A percentile compares a stretch with the other conserved stretches of the same genome.
Evolutionary conservation across 2,329 filamentous ascomycete species (phyloP).

Genomic region (Cercospora beticola): DNA sequence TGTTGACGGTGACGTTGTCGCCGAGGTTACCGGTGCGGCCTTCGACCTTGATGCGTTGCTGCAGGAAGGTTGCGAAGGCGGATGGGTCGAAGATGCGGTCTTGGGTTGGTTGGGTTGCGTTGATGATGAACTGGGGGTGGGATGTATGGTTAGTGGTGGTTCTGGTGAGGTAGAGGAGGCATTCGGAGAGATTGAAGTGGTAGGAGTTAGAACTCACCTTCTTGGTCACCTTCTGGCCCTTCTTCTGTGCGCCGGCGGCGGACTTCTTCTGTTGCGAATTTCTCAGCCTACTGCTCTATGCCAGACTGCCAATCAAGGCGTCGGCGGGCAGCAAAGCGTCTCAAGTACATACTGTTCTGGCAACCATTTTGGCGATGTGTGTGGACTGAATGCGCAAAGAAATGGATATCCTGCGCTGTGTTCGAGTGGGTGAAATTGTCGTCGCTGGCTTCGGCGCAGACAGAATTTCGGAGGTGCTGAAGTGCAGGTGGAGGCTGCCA

Average conservation of each 20-base stretch:
- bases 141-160: not conserved
- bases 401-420: slow-evolving; percentile 79
- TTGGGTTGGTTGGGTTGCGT: slow-evolving; percentile 94
- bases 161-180: not conserved
- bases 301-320: slow-evolving; percentile 38
- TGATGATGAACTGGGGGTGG: slow-evolving; percentile 84
- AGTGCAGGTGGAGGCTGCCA: slow-evolving; percentile 2
- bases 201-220: slow-evolving; percentile 54
- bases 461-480: slow-evolving; percentile 5
- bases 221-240: slow-evolving; percentile 74
- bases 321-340: slow-evolving; percentile 90
- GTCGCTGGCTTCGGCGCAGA: not conserved
- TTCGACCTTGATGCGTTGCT: slow-evolving; percentile 99
- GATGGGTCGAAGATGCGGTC: slow-evolving; percentile 99
- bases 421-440: not conserved
- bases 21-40: slow-evolving; percentile 98
- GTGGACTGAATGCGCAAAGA: slow-evolving; percentile 67
- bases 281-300: slow-evolving; percentile 82
- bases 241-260: slow-evolving; percentile 44
- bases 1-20: slow-evolving; percentile 84
- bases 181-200: not conserved
- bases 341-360: slow-evolving; percentile 79
- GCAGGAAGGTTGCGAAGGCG: slow-evolving; percentile 99
- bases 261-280: slow-evolving; percentile 57
- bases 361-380: slow-evolving; percentile 70